Percentiles rank a stretch among this genome's conserved stretches.
Evolutionary conservation across 495 filamentous ascomycete species (phyloP).

Genomic region (Penicillium pulvis): DNA sequence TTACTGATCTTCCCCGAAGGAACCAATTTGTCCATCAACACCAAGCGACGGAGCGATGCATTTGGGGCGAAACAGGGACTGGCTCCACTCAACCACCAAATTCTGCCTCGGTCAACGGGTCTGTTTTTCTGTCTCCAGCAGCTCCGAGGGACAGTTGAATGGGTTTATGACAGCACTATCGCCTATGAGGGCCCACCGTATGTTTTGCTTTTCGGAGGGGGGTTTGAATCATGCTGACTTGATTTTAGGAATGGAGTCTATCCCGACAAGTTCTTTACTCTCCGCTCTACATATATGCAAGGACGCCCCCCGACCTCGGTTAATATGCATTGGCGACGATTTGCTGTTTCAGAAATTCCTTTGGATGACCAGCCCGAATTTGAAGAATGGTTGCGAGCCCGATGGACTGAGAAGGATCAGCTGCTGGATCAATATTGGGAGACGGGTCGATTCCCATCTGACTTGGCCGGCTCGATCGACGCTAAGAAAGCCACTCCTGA

Average conservation of each 20-base stretch:
- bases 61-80: constrained; percentile 60
- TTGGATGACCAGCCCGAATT: constrained; percentile 58
- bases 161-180: constrained; percentile 70
- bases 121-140: constrained; percentile 66
- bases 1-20: constrained; percentile 71
- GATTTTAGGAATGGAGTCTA: constrained; percentile 55
- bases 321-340: constrained; percentile 71
- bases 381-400: constrained; percentile 56
- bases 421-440: constrained; percentile 59
- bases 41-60: constrained; percentile 52
- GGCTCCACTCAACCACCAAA: constrained; percentile 52
- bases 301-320: constrained; percentile 69
- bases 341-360: constrained; percentile 59
- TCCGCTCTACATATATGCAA: constrained; percentile 63
- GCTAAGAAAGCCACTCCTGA: constrained; percentile 33
- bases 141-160: constrained; percentile 60
- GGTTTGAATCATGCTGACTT: constrained; percentile 11
- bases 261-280: constrained; percentile 67
- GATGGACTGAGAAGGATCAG: constrained; percentile 66
- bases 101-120: constrained; percentile 66
- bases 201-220: constrained; percentile 25
- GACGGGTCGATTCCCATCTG: constrained; percentile 63
- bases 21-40: constrained; percentile 64
- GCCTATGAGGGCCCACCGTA: constrained; percentile 71
- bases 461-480: constrained; percentile 50